These are phyloP conservation scores for Luffa acutangula DNA, from an alignment of 306 rosid genomes.

Conservation along the genomic window DNA sequence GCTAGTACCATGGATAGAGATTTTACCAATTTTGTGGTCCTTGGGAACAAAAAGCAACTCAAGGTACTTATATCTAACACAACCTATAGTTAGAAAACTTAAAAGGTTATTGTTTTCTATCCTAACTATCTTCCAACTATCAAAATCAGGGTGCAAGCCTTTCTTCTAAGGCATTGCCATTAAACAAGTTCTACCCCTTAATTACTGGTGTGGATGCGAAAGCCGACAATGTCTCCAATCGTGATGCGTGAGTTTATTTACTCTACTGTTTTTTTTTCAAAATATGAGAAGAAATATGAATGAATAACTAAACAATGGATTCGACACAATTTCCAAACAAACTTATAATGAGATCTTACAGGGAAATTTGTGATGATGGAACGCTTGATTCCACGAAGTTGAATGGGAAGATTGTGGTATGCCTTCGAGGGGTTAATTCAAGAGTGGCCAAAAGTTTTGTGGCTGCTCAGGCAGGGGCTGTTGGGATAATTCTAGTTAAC, in stretches of 20 bases:
- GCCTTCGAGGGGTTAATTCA: conserved; percentile 20
- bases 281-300: not conserved
- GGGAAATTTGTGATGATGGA: conserved; percentile 21
- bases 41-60: conserved; percentile 21
- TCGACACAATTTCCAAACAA: not conserved
- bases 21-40: conserved; percentile 38
- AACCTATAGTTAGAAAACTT: not conserved
- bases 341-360: conserved; percentile 2
- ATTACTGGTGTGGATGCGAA: conserved; percentile 6
- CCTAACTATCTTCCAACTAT: not conserved
- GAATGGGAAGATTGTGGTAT: conserved; percentile 52
- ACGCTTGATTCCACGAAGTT: conserved; percentile 43
- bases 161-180: not conserved
- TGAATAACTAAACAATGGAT: not conserved
- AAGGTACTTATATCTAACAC: not conserved
- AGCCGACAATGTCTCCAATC: not conserved
- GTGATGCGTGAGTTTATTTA: conserved; percentile 4
- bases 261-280: not conserved
- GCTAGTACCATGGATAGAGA: conserved; percentile 65
- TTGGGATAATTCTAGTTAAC: conserved; percentile 57
- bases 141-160: conserved; percentile 1
- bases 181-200: not conserved
- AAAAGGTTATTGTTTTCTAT: not conserved
- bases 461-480: conserved; percentile 38
- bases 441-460: conserved; percentile 23